These are phyloP conservation scores for Dothistroma septosporum DNA, from an alignment of 2,329 filamentous ascomycete species.

Conservation along the genomic window DNA sequence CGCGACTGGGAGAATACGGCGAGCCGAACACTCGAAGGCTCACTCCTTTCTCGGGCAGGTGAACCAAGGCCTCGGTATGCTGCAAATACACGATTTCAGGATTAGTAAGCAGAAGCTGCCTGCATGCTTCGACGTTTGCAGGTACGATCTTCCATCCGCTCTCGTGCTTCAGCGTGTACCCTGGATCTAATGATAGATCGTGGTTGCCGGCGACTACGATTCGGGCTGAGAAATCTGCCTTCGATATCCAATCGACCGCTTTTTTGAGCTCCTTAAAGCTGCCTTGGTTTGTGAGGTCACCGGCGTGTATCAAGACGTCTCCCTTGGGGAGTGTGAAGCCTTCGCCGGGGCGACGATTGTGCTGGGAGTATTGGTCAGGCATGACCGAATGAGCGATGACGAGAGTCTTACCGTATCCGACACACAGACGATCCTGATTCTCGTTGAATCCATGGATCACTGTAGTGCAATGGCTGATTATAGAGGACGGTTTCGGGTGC, in stretches of 20 bases:
- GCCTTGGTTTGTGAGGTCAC: conserved; percentile 72
- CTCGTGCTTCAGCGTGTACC: conserved; percentile 29
- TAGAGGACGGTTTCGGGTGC: background rate
- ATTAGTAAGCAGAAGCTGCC: conserved; percentile 48
- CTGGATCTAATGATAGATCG: conserved; percentile 63
- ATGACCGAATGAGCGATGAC: conserved; percentile 3
- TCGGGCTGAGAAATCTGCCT: conserved; percentile 64
- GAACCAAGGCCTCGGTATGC: conserved; percentile 54
- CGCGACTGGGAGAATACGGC: conserved; percentile 54
- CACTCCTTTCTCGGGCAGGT: conserved; percentile 57
- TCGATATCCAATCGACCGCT: conserved; percentile 63
- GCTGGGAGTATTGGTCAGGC: conserved; percentile 29
- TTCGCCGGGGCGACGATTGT: conserved; percentile 56
- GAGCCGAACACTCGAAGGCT: conserved; percentile 67
- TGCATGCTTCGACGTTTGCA: conserved; percentile 52
- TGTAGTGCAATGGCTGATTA: background rate
- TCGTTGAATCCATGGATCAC: conserved; percentile 2
- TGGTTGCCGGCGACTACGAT: conserved; percentile 74
- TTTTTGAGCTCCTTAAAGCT: conserved; percentile 55
- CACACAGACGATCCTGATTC: conserved; percentile 67
- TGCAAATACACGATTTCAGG: conserved; percentile 61
- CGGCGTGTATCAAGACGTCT: conserved; percentile 71
- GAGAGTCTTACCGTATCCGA: conserved; percentile 54
- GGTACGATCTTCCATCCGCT: conserved; percentile 21
- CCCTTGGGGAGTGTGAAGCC: conserved; percentile 62